Base-by-base conservation (phyloP, 1,284 basidiomycete genomes). In the Entoloma clypeatum region DNA sequence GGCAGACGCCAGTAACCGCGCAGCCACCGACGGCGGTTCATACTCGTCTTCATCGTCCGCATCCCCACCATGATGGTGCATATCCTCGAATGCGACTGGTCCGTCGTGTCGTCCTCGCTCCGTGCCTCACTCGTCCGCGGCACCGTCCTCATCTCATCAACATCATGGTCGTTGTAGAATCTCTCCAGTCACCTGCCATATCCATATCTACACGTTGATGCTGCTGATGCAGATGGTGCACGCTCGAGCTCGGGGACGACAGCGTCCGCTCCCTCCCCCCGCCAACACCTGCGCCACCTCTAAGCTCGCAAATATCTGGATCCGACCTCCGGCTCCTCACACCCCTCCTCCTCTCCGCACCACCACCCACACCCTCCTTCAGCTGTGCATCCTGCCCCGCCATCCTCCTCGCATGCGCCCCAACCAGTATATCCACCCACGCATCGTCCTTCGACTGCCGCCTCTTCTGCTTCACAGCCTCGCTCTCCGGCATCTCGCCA, bases 371-470 rank as follows among this genome's bases (percentile, higher is more conserved):
- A n/a, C n/a, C n/a, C n/a, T n/a, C 49, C 41, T 53, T 43, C 54
- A 61, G 32, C 50, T 62, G 68, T 35, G 71, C 58, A 40, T 84
- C 80, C 59, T 86, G 83, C 5, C 72, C 71, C 2, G 62, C 71
- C 64, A 88, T 70, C 32, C 81, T 61, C 29, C 81, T 63, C 14
- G 62, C 65, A 45, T 76, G 78, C 33, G 71, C 78, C 30, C 81
- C 82, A 7, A 92, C 86, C 4, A 92, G 67, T 31, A 92, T 92
- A 63, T 92, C 90, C 47, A 87, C 82, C 83, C 85, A 87, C 2
- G 81, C 81, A 55, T 86, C 84, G 44, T 65, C 62, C 49, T 74
- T 77, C n/a, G 74, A 74, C 54, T 73, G 67, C 42, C 77, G 60
- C 40, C 74, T 68, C 43, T 72, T 67, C 45, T 76, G 75, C 66